A percentile compares a stretch with the other conserved stretches of the same genome.
Evolutionary conservation across 2,329 filamentous ascomycete species (phyloP).

Genomic region (Sporothrix dimorphospora): DNA sequence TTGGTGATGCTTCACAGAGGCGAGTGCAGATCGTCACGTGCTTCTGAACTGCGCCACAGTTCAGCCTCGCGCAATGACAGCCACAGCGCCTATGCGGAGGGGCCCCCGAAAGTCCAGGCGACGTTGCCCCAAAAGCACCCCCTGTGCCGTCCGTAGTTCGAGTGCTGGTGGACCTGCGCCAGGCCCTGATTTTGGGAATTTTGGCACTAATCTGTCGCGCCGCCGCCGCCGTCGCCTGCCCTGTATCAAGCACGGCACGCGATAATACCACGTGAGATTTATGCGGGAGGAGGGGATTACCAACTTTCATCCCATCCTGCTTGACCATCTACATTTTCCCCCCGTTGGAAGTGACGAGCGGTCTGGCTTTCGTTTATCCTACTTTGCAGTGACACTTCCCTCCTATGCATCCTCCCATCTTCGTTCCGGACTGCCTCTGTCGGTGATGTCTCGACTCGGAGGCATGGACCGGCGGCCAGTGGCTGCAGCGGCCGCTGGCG

Average conservation of each 20-base stretch:
- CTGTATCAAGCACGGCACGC: neutral
- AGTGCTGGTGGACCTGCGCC: neutral
- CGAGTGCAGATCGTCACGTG: no score
- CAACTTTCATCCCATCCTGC: neutral
- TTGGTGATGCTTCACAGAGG: no score
- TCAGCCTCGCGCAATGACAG: neutral
- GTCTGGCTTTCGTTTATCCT: neutral
- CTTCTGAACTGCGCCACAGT: neutral
- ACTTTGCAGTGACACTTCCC: neutral
- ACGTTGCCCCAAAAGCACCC: constrained; percentile 3
- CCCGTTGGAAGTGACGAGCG: neutral
- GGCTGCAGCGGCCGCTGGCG: constrained; percentile 7
- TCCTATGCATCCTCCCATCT: constrained; percentile 41
- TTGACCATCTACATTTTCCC: neutral
- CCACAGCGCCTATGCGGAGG: neutral
- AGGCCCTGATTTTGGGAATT: neutral
- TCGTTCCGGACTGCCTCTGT: constrained; percentile 36
- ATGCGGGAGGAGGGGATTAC: constrained; percentile 8
- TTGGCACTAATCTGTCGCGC: neutral
- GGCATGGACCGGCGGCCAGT: constrained; percentile 32
- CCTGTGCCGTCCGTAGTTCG: neutral
- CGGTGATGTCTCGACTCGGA: constrained; percentile 48
- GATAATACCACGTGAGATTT: constrained; percentile 14
- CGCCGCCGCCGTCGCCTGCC: neutral
- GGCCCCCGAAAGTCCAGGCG: constrained; percentile 1